These are phyloP conservation scores for Skeletonema menzelii DNA, from an alignment of 108 stramenopile species.

Conservation along the genomic window DNA sequence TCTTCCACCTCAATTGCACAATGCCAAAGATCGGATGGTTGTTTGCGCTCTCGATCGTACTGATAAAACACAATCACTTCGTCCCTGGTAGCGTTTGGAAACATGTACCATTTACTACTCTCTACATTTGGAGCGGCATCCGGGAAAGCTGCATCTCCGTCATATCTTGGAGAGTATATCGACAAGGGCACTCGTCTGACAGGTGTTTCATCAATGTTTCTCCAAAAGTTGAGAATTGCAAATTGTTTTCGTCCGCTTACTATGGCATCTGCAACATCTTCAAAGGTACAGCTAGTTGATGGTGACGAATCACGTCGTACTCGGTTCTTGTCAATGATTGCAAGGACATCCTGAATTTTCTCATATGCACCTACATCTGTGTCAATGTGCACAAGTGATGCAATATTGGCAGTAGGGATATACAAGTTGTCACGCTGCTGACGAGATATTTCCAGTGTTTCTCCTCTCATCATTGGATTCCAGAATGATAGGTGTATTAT, in stretches of 20 bases:
- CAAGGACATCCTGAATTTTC: conserved; percentile 37
- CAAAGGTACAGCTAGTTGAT: not conserved
- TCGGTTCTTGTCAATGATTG: conserved; percentile 48
- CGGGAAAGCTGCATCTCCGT: conserved; percentile 39
- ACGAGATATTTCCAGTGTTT: conserved; percentile 25
- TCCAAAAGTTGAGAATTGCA: conserved; percentile 58
- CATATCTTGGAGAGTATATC: conserved; percentile 44
- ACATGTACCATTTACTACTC: conserved; percentile 53
- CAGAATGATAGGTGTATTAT: conserved; percentile 29
- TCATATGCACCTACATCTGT: conserved; percentile 62
- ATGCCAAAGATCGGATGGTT: conserved; percentile 61
- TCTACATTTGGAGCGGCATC: conserved; percentile 27
- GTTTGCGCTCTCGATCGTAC: conserved; percentile 45
- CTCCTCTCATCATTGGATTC: conserved; percentile 64
- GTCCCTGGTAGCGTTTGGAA: conserved; percentile 40
- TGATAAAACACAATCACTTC: conserved; percentile 61
- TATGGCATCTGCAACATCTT: conserved; percentile 5
- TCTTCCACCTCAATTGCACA: conserved; percentile 31
- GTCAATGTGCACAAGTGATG: conserved; percentile 58
- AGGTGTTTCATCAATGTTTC: conserved; percentile 24
- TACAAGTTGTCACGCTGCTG: not conserved
- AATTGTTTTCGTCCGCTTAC: conserved; percentile 38
- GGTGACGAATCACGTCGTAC: conserved; percentile 11
- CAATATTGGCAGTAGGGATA: conserved; percentile 47
- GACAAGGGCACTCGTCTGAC: conserved; percentile 47